Base-by-base conservation (phyloP, 371 early-diverging fungal species). In the Lichtheimia hyalospora region DNA sequence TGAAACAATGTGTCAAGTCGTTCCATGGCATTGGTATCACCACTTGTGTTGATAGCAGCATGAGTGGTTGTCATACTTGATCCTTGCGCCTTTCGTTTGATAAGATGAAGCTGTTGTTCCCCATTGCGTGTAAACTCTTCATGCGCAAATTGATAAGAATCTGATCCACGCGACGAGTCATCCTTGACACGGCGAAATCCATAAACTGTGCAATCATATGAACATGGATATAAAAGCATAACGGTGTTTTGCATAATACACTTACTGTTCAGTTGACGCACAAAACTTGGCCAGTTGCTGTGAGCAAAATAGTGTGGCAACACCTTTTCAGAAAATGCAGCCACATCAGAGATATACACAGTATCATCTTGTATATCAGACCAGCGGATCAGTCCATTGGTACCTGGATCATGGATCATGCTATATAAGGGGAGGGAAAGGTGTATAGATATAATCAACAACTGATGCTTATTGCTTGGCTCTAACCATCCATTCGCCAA, bases 211-310 rank as follows among this genome's bases (percentile, higher is more conserved):
- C 1, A 16, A 18, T 8, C 12, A 20, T 43, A 24, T 55, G 13
- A 55, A 46, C 5, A 18, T 25, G 25, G 3, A 46, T 18, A 18
- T 12, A 13, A 12, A 7, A 24, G 6, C 44, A 27, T 13, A 18
- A 13, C 3, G 6, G 1, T 2, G 13, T 44, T 44, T 46, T 21
- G 10, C 21, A 46, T 46, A 46, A 18, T 15, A 23, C 16, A 51
- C 59, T 49, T 40, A 58, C 59, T 58, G 43, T 58, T 58, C 14
- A 58, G 51, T 15, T 58, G 59, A 43, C 59, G 59, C 4, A 58
- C 59, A 58, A 58, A 58, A 43, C 59, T 58, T 5, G 59, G 49
- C 49, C 52, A 58, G 12, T 58, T 58, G 50, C 41, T 49, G 28
- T 58, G 59, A 23, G 34, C 21, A 51, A 58, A 58, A 34, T 58